phyloP scores from a whole-genome alignment of 2,329 filamentous ascomycete species.

The Xylariaceae sp. region DNA sequence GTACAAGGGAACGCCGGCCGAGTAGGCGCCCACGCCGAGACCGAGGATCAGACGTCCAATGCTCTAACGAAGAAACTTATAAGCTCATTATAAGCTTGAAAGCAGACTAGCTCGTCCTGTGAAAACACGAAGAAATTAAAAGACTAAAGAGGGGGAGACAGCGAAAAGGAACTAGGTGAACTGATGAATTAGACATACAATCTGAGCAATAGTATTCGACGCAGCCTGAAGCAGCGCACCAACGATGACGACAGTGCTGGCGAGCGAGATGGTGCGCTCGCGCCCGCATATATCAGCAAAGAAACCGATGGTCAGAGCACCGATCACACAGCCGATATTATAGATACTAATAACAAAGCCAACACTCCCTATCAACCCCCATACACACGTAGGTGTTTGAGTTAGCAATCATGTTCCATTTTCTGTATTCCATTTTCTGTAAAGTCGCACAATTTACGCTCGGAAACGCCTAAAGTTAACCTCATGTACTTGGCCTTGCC shows the following conservation, averaged over 20 bases:
- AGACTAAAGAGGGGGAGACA: no score
- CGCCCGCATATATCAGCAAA: slow-evolving; percentile 39
- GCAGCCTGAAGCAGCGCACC: slow-evolving; percentile 35
- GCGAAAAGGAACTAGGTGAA: neutral
- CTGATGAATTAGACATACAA: slow-evolving; percentile 23
- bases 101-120: no score
- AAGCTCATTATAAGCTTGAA: neutral
- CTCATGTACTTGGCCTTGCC: no score
- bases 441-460: no score
- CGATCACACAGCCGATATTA: slow-evolving; percentile 40
- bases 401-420: slow-evolving; percentile 5
- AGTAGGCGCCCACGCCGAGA: slow-evolving; percentile 40
- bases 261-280: slow-evolving; percentile 39
- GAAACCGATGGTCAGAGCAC: slow-evolving; percentile 37
- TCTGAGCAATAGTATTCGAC: slow-evolving; percentile 36
- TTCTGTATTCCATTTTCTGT: no score
- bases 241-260: slow-evolving; percentile 36
- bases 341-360: slow-evolving; percentile 42
- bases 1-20: slow-evolving; percentile 41
- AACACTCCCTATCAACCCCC: slow-evolving; percentile 30
- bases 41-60: slow-evolving; percentile 37
- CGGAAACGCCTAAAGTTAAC: no score
- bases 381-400: neutral
- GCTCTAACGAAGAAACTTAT: slow-evolving; percentile 21
- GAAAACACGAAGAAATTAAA: neutral